Conservation (phyloP, 495 filamentous ascomycete genomes). For the Aspergillus sparsus region DNA sequence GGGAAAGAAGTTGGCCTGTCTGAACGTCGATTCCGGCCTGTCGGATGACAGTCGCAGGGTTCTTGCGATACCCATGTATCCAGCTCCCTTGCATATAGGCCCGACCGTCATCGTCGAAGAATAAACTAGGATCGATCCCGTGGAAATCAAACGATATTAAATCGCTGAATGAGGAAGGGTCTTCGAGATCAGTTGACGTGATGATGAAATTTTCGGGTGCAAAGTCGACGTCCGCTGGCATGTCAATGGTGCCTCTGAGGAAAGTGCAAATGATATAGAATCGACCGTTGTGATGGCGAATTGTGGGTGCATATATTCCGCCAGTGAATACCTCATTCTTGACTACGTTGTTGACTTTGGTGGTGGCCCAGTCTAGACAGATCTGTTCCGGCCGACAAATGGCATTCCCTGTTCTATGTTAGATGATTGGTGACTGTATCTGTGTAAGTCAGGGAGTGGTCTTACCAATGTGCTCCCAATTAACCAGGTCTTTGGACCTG, state of each 20-base stretch:
- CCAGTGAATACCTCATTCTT: constrained; percentile 10
- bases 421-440: too few species aligned
- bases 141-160: constrained; percentile 33
- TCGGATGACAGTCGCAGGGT: background rate
- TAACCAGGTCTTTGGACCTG: constrained; percentile 5
- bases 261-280: constrained; percentile 48
- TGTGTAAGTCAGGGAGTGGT: too few species aligned
- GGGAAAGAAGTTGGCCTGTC: background rate
- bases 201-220: constrained; percentile 1
- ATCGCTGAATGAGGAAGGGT: constrained; percentile 19
- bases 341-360: constrained; percentile 2
- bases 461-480: constrained; percentile 13
- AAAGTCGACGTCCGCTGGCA: constrained; percentile 8
- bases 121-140: constrained; percentile 29
- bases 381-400: constrained; percentile 5
- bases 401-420: background rate
- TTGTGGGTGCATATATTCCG: constrained; percentile 30
- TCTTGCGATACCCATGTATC: constrained; percentile 16
- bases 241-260: constrained; percentile 13
- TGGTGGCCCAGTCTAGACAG: constrained; percentile 1
- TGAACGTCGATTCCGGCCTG: background rate
- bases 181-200: background rate
- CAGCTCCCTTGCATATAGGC: constrained; percentile 21
- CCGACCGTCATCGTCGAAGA: constrained; percentile 30
- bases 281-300: constrained; percentile 29